Conservation (phyloP, 108 stramenopile genomes). For the Conticribra weissflogii region DNA sequence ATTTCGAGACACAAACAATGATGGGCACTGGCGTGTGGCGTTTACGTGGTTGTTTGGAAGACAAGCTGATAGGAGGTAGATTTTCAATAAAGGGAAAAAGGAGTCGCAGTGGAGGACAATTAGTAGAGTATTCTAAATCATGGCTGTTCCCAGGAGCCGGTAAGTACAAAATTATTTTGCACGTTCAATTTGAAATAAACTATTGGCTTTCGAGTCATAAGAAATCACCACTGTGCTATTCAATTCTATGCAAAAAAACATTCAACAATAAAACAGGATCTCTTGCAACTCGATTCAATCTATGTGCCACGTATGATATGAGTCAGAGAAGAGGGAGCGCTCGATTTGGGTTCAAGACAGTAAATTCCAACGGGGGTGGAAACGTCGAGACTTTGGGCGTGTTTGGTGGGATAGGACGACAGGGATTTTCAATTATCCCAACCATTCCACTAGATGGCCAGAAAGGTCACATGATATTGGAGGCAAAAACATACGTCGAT, state of each 20-base stretch:
- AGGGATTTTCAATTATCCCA: constrained; percentile 38
- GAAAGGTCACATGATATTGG: constrained; percentile 37
- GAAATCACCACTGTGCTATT: no score
- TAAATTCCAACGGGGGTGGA: constrained; percentile 17
- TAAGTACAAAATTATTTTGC: constrained; percentile 8
- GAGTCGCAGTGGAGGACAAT: constrained; percentile 14
- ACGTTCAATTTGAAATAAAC: no score
- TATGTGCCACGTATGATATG: constrained; percentile 39
- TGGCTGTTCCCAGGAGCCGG: constrained; percentile 43
- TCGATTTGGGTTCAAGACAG: constrained; percentile 44
- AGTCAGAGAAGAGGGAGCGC: constrained; percentile 21
- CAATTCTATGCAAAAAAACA: no score
- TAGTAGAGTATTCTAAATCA: constrained; percentile 45
- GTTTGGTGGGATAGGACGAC: constrained; percentile 5
- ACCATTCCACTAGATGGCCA: constrained; percentile 36
- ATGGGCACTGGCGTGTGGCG: constrained; percentile 34
- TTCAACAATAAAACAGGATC: constrained; percentile 7
- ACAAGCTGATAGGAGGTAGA: constrained; percentile 36
- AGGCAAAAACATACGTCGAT: constrained; percentile 42
- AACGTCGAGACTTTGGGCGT: constrained; percentile 10
- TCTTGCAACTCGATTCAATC: constrained; percentile 39
- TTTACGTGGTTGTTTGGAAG: constrained; percentile 46
- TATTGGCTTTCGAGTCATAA: no score
- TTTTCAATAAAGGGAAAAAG: constrained; percentile 33
- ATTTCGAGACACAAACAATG: constrained; percentile 40